Evolutionary conservation across 768 basidiomycete species (phyloP).

Genomic region (Melanogaster broomeanus): DNA sequence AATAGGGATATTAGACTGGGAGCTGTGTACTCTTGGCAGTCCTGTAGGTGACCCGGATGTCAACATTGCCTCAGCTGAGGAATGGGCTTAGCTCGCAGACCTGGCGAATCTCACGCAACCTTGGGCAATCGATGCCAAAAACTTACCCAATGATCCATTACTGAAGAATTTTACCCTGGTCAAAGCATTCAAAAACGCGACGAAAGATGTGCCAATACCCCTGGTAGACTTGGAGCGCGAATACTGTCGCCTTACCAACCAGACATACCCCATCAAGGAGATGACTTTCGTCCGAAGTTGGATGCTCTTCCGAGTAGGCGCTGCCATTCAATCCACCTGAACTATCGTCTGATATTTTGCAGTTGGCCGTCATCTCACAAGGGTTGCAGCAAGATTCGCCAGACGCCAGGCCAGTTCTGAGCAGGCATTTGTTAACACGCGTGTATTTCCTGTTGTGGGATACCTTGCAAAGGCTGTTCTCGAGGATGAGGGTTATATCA

Average conservation of each 20-base stretch:
- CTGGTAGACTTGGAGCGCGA: constrained; percentile 79
- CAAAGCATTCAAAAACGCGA: constrained; percentile 64
- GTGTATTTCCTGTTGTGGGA: constrained; percentile 63
- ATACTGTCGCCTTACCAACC: constrained; percentile 67
- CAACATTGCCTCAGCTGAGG: neutral
- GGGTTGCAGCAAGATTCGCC: constrained; percentile 89
- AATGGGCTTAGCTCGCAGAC: constrained; percentile 68
- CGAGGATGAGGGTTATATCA: constrained; percentile 49
- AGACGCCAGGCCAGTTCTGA: constrained; percentile 90
- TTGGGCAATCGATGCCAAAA: constrained; percentile 60
- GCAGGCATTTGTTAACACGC: constrained; percentile 49
- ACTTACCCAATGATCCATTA: constrained; percentile 33
- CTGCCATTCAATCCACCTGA: neutral
- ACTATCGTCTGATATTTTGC: constrained; percentile 4
- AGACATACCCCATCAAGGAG: constrained; percentile 73
- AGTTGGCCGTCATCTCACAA: constrained; percentile 83
- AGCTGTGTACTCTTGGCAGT: constrained; percentile 92
- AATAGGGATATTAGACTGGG: constrained; percentile 97
- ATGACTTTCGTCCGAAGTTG: constrained; percentile 84
- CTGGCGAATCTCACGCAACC: constrained; percentile 88
- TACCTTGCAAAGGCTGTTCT: constrained; percentile 58
- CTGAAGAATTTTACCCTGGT: constrained; percentile 31
- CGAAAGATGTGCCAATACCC: constrained; percentile 57
- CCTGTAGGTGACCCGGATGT: constrained; percentile 55
- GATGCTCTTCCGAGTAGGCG: constrained; percentile 77